Evolutionary conservation across 805 yeast species (phyloP).

Genomic region (Nakazawaea holstii): DNA sequence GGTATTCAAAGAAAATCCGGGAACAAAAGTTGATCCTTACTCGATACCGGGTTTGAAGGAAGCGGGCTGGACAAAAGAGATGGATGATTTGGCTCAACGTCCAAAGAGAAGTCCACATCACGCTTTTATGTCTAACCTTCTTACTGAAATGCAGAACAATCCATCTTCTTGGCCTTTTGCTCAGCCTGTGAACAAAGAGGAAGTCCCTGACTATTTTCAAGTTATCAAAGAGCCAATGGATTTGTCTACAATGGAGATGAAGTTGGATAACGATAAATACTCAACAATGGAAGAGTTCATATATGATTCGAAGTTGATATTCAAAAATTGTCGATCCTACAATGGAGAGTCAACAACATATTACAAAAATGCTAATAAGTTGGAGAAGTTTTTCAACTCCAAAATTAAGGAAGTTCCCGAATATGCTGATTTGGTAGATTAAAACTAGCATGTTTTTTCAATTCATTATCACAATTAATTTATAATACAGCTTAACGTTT

Average conservation of each 20-base stretch:
- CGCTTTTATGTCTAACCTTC: conserved; percentile 83
- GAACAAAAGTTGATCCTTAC: conserved; percentile 64
- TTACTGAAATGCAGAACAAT: conserved; percentile 87
- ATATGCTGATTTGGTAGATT: conserved; percentile 75
- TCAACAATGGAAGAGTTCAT: conserved; percentile 87
- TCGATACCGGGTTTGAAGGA: conserved; percentile 86
- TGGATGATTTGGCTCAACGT: conserved; percentile 93
- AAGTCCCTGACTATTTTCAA: conserved; percentile 94
- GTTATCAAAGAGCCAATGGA: conserved; percentile 99
- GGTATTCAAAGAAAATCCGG: conserved; percentile 47
- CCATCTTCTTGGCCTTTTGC: conserved; percentile 98
- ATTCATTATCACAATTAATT: no score
- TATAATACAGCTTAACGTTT: neutral
- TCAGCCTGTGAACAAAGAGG: conserved; percentile 87
- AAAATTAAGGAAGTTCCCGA: conserved; percentile 91
- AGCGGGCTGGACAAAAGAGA: conserved; percentile 97
- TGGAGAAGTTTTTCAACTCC: conserved; percentile 80
- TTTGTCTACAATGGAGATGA: conserved; percentile 88
- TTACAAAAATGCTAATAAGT: conserved; percentile 87
- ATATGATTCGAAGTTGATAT: conserved; percentile 80
- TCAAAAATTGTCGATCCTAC: conserved; percentile 87
- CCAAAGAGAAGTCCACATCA: conserved; percentile 94
- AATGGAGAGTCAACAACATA: conserved; percentile 94
- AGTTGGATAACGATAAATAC: conserved; percentile 87
- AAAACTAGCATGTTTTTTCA: conserved; percentile 10